A percentile compares a stretch with the other conserved stretches of the same genome.
phyloP scores from a whole-genome alignment of 371 early-diverging fungal species.

The Apophysomyces elegans region DNA sequence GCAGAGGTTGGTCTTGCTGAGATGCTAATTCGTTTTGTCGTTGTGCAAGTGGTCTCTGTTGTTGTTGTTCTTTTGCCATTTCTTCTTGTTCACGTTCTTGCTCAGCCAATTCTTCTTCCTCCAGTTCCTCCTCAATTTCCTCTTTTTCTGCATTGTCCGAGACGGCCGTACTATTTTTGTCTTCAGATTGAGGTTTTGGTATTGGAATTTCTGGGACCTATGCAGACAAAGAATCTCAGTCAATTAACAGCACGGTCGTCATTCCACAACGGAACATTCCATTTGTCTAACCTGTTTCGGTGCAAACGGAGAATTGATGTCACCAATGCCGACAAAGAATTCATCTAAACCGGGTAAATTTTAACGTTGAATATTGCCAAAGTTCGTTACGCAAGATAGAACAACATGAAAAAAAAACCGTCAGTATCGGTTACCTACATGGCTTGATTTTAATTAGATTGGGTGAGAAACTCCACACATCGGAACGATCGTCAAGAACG shows the following conservation, averaged over 20 bases:
- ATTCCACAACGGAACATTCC: neutral
- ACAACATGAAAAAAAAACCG: neutral
- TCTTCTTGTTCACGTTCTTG: constrained; percentile 30
- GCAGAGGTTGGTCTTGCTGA: constrained; percentile 35
- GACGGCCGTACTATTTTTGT: constrained; percentile 11
- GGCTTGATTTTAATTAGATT: constrained; percentile 90
- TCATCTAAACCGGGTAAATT: constrained; percentile 58
- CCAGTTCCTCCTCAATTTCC: constrained; percentile 16
- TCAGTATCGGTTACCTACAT: constrained; percentile 61
- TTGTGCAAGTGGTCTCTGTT: constrained; percentile 29
- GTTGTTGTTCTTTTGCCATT: constrained; percentile 27
- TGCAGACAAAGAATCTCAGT: constrained; percentile 9
- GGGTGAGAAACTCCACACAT: constrained; percentile 96
- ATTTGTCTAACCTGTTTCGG: constrained; percentile 43
- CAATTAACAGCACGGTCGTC: constrained; percentile 12
- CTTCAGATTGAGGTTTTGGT: constrained; percentile 1
- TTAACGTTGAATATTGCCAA: neutral
- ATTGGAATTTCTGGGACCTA: constrained; percentile 6
- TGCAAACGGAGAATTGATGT: constrained; percentile 82
- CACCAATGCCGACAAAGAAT: constrained; percentile 94
- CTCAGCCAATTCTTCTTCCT: constrained; percentile 19
- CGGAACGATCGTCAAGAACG: constrained; percentile 97
- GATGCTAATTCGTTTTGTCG: constrained; percentile 27
- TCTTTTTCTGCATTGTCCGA: constrained; percentile 14
- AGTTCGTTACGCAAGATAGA: neutral